These are phyloP conservation scores for Pezicula carpinea DNA, from an alignment of 2,329 filamentous ascomycete genomes.

Conservation along the genomic window DNA sequence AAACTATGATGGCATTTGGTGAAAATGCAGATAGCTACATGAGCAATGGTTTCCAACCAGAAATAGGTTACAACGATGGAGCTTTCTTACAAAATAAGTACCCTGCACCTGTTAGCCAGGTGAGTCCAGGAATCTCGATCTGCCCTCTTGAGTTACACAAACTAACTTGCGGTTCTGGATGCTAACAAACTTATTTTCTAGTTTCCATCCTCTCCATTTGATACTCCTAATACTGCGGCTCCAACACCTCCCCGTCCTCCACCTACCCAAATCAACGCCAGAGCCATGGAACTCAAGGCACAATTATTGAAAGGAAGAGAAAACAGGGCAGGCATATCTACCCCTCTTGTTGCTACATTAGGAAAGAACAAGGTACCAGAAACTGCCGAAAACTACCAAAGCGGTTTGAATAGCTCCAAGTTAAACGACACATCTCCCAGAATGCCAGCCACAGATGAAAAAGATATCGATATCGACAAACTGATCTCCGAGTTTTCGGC, in stretches of 20 bases:
- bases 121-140: constrained; percentile 14
- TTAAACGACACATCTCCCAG: constrained; percentile 16
- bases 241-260: constrained; percentile 10
- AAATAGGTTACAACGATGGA: constrained; percentile 18
- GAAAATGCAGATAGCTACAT: constrained; percentile 13
- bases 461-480: constrained; percentile 3
- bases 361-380: constrained; percentile 3
- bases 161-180: constrained; percentile 6
- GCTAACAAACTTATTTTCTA: constrained; percentile 8
- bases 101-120: constrained; percentile 14
- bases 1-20: constrained; percentile 14
- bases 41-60: constrained; percentile 15
- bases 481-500: constrained; percentile 3
- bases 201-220: constrained; percentile 19
- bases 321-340: constrained; percentile 17
- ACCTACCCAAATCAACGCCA: constrained; percentile 20
- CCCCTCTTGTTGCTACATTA: constrained; percentile 11
- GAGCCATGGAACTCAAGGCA: constrained; percentile 28
- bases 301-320: constrained; percentile 22
- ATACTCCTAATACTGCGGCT: constrained; percentile 8
- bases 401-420: background rate
- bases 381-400: background rate
- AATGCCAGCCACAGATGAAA: constrained; percentile 3
- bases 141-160: background rate
- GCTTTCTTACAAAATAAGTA: constrained; percentile 21